Evolutionary conservation across 2,329 filamentous ascomycete genomes (phyloP), one percentile per base, ranked within the genome.

Genomic region (Metarhizium rileyi): DNA sequence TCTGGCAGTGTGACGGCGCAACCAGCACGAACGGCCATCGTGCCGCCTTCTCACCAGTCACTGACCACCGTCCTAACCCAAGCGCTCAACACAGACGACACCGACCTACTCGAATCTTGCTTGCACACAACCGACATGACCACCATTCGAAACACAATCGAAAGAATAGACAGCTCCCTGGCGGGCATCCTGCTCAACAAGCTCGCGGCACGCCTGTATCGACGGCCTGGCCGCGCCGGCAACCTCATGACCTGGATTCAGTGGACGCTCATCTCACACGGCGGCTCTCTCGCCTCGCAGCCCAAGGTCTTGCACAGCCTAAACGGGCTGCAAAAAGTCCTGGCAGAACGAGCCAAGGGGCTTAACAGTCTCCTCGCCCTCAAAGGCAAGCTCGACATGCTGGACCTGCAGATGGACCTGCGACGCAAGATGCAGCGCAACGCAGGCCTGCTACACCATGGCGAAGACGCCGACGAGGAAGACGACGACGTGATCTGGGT

Each of bases 201-300:
- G 66, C 78, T 98, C 47, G 88, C 93, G 8, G 86, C 94, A 58
- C 80, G 90, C 52, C 80, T 98, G 64, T 85, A 95, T 68, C 81
- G 86, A 56, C 82, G 89, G 42, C 93, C 93, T 1, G 93, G 91
- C 3, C 81, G 93, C 49, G 91, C 93, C 14, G 90, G 90, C 47
- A 87, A 84, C 62, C 79, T 98, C 28, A 90, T 96, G 78, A 81
- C 86, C 16, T 98, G 93, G 90, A 86, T 97, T 41, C 90, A 96
- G 68, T 95, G 90, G 88, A 91, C 89, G 1, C 79, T 96, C 49
- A 82, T 96, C 30, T 84, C 87, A 2, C 93, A 98, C 63, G 93
- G 93, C 56, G 93, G 91, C 56, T 90, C 90, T 48, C 75, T 98
- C 46, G 88, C 90, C 10, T 85, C 85, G 28, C 88, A 95, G 65